These are phyloP conservation scores for Mortierella claussenii DNA, from an alignment of 192 early-diverging fungal genomes.

Conservation along the genomic window DNA sequence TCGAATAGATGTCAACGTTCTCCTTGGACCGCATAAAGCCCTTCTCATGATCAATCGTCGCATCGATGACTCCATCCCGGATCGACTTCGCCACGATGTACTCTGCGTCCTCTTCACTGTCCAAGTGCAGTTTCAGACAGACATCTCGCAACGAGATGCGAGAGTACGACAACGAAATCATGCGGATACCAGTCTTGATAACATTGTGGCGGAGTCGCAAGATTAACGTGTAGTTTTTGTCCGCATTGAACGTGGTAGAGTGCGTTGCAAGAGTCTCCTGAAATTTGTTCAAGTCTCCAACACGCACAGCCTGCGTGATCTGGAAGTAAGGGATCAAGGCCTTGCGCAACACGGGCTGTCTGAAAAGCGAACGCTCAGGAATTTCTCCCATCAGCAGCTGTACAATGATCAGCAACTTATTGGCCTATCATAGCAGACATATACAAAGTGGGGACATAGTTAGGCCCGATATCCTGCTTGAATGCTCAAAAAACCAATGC, in stretches of 20 bases:
- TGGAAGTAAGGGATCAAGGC: conserved; percentile 92
- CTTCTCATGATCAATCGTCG: conserved; percentile 93
- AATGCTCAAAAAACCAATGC: too few species aligned
- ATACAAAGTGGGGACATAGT: too few species aligned
- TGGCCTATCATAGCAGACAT: too few species aligned
- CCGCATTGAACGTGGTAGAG: conserved; percentile 79
- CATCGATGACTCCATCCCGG: conserved; percentile 98
- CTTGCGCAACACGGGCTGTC: conserved; percentile 85
- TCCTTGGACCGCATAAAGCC: conserved; percentile 96
- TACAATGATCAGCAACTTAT: conserved; percentile 97
- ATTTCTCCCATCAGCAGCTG: conserved; percentile 99
- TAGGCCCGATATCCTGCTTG: too few species aligned
- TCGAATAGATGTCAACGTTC: conserved; percentile 94
- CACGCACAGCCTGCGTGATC: conserved; percentile 95
- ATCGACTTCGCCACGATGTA: conserved; percentile 99
- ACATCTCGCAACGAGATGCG: conserved; percentile 95
- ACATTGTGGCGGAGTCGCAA: conserved; percentile 98
- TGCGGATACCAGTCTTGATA: conserved; percentile 98
- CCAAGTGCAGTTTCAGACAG: conserved; percentile 95
- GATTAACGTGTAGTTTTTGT: conserved; percentile 93
- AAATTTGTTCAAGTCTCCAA: conserved; percentile 95
- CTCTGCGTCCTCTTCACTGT: conserved; percentile 98
- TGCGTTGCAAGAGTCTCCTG: conserved; percentile 85
- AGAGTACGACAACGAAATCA: conserved; percentile 97
- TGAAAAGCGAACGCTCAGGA: conserved; percentile 93